Percentiles rank a stretch among this genome's conserved stretches.
Conservation (phyloP, 768 basidiomycete genomes). For the Saitozyma sp. region DNA sequence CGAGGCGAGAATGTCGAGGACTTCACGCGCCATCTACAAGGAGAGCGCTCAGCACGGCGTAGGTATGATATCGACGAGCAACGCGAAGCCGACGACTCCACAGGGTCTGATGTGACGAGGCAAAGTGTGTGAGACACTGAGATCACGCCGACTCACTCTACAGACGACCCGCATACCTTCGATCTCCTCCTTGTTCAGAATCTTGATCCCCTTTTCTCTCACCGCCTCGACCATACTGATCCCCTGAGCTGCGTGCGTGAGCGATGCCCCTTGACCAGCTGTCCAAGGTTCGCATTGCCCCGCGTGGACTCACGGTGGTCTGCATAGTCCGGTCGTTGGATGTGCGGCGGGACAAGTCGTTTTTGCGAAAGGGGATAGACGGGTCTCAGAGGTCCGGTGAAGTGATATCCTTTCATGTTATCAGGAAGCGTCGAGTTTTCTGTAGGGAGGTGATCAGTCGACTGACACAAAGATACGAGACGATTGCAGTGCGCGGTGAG, state of each 20-base stretch:
- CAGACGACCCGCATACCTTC: slow-evolving; percentile 86
- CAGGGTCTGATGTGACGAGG: no score
- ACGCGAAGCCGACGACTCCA: no score
- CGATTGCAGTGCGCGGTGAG: no score
- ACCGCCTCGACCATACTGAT: slow-evolving; percentile 59
- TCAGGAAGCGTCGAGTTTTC: slow-evolving; percentile 77
- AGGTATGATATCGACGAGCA: no score
- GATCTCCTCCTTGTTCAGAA: slow-evolving; percentile 69
- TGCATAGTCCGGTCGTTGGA: slow-evolving; percentile 86
- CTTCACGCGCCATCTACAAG: slow-evolving; percentile 78
- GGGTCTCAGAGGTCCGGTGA: slow-evolving; percentile 76
- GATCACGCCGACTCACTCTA: slow-evolving; percentile 60
- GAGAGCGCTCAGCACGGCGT: not conserved
- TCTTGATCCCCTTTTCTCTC: slow-evolving; percentile 60
- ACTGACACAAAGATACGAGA: not conserved
- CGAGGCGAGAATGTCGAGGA: slow-evolving; percentile 88
- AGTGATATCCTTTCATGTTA: slow-evolving; percentile 65
- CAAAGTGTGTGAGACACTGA: not conserved
- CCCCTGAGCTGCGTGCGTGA: slow-evolving; percentile 52
- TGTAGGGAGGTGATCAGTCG: slow-evolving; percentile 38
- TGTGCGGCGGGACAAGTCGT: slow-evolving; percentile 76
- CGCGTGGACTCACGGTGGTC: slow-evolving; percentile 60
- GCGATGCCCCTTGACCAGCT: slow-evolving; percentile 46
- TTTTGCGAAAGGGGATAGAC: slow-evolving; percentile 82
- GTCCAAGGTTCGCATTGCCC: not conserved